Percentiles rank a stretch among this genome's conserved stretches.
Evolutionary conservation across 225 moss, liverwort and hornwort species (phyloP).

Genomic region (Takakia lepidozioides): DNA sequence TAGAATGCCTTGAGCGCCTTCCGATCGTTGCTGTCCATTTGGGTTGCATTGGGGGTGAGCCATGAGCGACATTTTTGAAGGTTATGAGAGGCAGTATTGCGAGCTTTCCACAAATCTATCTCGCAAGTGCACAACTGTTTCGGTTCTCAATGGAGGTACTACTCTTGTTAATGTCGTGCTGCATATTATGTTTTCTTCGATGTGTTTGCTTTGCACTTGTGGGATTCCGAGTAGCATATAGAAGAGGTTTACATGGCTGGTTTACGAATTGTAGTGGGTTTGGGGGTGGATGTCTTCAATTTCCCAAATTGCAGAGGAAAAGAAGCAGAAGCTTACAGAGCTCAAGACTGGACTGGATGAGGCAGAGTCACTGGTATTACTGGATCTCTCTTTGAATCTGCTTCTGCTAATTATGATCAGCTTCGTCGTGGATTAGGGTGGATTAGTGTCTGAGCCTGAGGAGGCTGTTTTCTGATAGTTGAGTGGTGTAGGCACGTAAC

Average conservation of each 20-base stretch:
- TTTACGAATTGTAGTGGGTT: neutral
- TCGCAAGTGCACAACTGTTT: constrained; percentile 38
- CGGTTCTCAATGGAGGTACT: constrained; percentile 30
- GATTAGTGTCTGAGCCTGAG: neutral
- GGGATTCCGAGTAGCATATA: too few relatives aligned
- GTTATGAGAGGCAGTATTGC: constrained; percentile 58
- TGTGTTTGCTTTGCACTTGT: neutral
- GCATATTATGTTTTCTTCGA: neutral
- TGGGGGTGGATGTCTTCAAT: neutral
- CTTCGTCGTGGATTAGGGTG: neutral
- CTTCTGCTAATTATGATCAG: neutral
- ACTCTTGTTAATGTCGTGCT: neutral
- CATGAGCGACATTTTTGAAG: constrained; percentile 56
- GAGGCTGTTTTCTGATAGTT: neutral
- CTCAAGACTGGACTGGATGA: constrained; percentile 81
- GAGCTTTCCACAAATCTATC: constrained; percentile 44
- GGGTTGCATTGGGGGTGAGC: too few relatives aligned
- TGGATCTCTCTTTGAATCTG: neutral
- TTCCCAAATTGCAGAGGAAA: constrained; percentile 44
- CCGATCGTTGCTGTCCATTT: too few relatives aligned
- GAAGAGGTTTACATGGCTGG: neutral
- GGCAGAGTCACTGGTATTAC: constrained; percentile 71
- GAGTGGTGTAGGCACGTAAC: neutral
- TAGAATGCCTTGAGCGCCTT: neutral
- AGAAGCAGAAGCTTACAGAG: constrained; percentile 78